Percentiles rank a stretch among this genome's conserved stretches.
These are phyloP conservation scores for Pyrenophora tritici-repentis DNA, from an alignment of 2,329 filamentous ascomycete species.

Conservation along the genomic window DNA sequence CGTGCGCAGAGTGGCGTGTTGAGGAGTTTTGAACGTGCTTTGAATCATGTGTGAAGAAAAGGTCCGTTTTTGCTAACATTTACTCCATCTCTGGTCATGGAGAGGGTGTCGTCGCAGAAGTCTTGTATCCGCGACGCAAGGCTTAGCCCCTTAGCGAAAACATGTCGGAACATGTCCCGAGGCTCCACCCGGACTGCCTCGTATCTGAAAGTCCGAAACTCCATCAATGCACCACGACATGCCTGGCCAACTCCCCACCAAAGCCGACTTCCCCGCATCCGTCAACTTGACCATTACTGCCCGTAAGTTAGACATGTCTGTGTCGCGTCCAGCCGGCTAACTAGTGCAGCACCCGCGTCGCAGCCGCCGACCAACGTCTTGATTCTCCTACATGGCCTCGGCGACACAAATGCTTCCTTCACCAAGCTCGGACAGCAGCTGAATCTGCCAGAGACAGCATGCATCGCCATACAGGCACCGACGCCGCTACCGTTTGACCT, in stretches of 20 bases:
- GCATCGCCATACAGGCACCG: conserved; percentile 74
- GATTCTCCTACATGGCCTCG: conserved; percentile 82
- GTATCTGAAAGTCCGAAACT: conserved; percentile 11
- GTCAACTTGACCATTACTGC: conserved; percentile 51
- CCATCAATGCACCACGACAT: conserved; percentile 28
- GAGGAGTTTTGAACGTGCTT: not conserved
- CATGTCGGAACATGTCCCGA: conserved; percentile 22
- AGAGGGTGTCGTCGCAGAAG: not conserved
- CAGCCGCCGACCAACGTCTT: conserved; percentile 75
- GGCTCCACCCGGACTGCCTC: conserved; percentile 6
- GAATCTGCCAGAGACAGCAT: conserved; percentile 75
- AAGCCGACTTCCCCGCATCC: conserved; percentile 50
- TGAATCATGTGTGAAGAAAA: not conserved
- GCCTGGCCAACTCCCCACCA: conserved; percentile 51
- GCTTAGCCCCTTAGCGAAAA: conserved; percentile 26
- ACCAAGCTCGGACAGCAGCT: conserved; percentile 70
- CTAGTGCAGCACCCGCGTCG: conserved; percentile 41
- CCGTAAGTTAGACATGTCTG: conserved; percentile 44
- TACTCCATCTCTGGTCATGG: not conserved
- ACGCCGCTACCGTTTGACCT: conserved; percentile 70
- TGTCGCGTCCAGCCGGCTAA: conserved; percentile 18
- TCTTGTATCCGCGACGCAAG: not conserved
- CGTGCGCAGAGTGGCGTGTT: not conserved
- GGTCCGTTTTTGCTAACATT: not conserved
- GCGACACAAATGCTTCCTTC: conserved; percentile 74